A percentile compares a stretch with the other conserved stretches of the same genome.
Conservation (phyloP, 352 stramenopile species). For the Phytophthora sojae region DNA sequence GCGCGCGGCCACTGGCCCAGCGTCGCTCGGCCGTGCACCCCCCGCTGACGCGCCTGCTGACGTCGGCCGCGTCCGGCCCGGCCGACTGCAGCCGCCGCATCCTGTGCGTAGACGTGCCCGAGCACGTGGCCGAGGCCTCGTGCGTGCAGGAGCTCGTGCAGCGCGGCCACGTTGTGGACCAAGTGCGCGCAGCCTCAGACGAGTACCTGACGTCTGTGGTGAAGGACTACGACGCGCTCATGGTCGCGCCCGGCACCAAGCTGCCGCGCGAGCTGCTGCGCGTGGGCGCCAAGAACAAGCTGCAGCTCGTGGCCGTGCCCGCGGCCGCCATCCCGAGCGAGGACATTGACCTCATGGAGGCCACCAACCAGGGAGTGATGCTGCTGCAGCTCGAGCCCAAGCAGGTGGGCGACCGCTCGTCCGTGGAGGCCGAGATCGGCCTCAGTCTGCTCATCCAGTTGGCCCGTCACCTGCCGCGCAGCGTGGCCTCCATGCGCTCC, state of each 20-base stretch:
- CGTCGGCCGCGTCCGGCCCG: background rate
- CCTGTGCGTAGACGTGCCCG: constrained; percentile 69
- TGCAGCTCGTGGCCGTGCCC: constrained; percentile 68
- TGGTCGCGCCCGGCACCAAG: constrained; percentile 60
- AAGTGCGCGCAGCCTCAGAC: constrained; percentile 45
- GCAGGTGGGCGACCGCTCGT: constrained; percentile 74
- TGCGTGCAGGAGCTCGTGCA: constrained; percentile 78
- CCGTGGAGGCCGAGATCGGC: constrained; percentile 76
- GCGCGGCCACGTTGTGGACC: constrained; percentile 70
- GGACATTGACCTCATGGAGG: constrained; percentile 76
- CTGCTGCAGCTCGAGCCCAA: constrained; percentile 82
- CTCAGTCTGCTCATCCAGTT: constrained; percentile 74
- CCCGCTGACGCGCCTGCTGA: constrained; percentile 21
- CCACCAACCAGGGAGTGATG: constrained; percentile 78
- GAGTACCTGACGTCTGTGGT: constrained; percentile 43
- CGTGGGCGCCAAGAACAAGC: constrained; percentile 46
- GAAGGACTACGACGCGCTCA: constrained; percentile 66
- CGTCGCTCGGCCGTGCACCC: background rate
- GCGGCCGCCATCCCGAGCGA: constrained; percentile 65
- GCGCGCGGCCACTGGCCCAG: background rate
- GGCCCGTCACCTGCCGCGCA: constrained; percentile 62
- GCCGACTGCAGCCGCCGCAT: constrained; percentile 45
- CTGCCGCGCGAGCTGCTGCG: constrained; percentile 56
- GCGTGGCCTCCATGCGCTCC: constrained; percentile 49
- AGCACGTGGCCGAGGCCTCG: constrained; percentile 52